Base-by-base conservation (phyloP, 768 basidiomycete species). In the Lentinula detonsa region DNA sequence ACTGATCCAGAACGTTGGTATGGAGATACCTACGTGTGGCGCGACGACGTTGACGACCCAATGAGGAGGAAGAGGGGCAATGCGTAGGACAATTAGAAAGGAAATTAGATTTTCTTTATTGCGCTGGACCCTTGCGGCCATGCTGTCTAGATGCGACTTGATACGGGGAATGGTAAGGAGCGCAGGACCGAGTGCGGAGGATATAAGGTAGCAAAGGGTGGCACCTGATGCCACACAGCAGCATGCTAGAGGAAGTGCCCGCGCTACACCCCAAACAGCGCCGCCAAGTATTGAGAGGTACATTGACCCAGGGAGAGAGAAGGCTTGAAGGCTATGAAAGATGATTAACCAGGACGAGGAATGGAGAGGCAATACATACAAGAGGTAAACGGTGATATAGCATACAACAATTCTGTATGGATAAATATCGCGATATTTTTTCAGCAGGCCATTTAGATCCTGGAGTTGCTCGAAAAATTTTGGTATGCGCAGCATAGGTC, bases 271-370 rank as follows among this genome's bases (percentile, higher is more conserved):
- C 87, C 94, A 98, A 3, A 97, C 90, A 0, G 96, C 96, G 37
- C 96, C 96, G 18, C 91, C 95, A 11, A 98, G 85, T 68, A 98
- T 97, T 57, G 94, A 94, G 52, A 98, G 84, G 70, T 98, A 98
- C 95, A 98, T 96, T 46, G 94, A 96, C 1, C 95, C 95, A 0
- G 96, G 95, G 13, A 98, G 81, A 6, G 95, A 95, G 75, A 98
- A 98, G 0, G 94, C 93, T 79, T 98, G 95, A 6, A 98, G 80
- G 75, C 95, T 96, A 69, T 21, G n/a, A 56, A 5, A 33, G n/a
- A 28, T 8, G 0, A 40, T 35, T 23, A 52, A 33, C 37, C 9
- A 54, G 21, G 21, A 11, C 2, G 16, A 23, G 40, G 28, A 3
- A 46, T 7, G 51, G 35, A 6, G 34, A 35, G 40, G 16, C 15